These are phyloP conservation scores for Calcarisporium arbuscula DNA, from an alignment of 2,329 filamentous ascomycete genomes.

Conservation along the genomic window DNA sequence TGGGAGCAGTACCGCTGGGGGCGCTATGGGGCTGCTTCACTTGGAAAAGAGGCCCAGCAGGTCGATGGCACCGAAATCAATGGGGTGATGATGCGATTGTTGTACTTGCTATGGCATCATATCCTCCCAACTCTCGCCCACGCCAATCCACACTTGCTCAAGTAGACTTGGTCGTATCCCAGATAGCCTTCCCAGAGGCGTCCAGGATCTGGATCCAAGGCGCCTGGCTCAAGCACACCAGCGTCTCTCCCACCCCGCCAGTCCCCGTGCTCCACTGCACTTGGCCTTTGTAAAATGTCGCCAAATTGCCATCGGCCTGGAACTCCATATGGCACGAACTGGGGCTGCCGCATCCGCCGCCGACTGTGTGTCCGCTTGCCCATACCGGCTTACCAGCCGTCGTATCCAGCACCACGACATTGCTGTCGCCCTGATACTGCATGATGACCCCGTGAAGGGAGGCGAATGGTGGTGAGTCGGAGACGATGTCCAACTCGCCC, in stretches of 20 bases:
- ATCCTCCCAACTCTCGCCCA: too few relatives aligned
- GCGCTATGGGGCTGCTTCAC: too few relatives aligned
- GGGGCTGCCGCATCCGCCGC: constrained; percentile 10
- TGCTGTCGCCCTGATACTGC: constrained; percentile 19
- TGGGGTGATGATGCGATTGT: too few relatives aligned
- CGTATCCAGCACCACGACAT: constrained; percentile 15
- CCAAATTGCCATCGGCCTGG: constrained; percentile 9
- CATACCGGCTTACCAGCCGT: constrained; percentile 10
- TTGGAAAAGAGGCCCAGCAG: too few relatives aligned
- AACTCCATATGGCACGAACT: constrained; percentile 10
- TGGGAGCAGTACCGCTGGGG: too few relatives aligned
- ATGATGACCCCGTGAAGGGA: constrained; percentile 14
- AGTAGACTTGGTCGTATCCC: constrained; percentile 12
- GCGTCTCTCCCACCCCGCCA: constrained; percentile 5
- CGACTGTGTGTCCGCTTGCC: constrained; percentile 11
- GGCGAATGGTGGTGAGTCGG: constrained; percentile 12
- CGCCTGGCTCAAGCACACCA: constrained; percentile 9
- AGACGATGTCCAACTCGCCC: constrained; percentile 12
- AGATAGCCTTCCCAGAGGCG: constrained; percentile 11
- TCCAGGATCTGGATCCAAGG: constrained; percentile 14
- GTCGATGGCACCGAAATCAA: too few relatives aligned
- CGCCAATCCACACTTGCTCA: too few relatives aligned
- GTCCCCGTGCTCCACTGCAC: constrained; percentile 11
- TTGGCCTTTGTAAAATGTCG: constrained; percentile 7
- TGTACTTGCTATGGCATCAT: too few relatives aligned